Evolutionary conservation across 2,329 filamentous ascomycete genomes (phyloP).

Genomic region (Monosporascus sp.): DNA sequence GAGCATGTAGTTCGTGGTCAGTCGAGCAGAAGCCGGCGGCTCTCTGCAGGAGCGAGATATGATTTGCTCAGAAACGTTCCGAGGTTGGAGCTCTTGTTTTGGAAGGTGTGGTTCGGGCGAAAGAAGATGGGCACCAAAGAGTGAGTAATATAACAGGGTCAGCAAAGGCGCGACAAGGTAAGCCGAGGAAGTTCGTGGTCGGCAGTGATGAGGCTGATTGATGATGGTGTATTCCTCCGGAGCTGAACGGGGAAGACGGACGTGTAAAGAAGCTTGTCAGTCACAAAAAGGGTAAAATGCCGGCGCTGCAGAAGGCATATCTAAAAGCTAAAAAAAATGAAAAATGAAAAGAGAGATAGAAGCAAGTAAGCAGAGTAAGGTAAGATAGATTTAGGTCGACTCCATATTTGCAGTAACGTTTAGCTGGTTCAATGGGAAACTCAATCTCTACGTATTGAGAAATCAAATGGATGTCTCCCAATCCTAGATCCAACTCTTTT

Average conservation of each 20-base stretch:
- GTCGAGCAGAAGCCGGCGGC: slow-evolving; percentile 34
- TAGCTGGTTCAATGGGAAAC: background rate
- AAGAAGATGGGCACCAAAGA: background rate
- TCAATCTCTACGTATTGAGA: background rate
- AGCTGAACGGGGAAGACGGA: background rate
- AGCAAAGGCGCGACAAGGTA: background rate
- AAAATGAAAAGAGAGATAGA: background rate
- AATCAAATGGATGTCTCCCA: background rate
- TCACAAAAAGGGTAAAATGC: background rate
- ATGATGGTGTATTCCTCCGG: background rate
- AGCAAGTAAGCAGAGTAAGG: background rate
- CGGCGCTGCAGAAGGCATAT: background rate
- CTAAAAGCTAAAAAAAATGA: background rate
- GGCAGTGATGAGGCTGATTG: background rate
- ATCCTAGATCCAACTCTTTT: no score
- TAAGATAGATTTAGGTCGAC: background rate
- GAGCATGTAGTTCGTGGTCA: slow-evolving; percentile 35
- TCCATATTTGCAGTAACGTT: background rate
- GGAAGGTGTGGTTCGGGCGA: background rate
- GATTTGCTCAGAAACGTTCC: slow-evolving; percentile 20
- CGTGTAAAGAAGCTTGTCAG: background rate
- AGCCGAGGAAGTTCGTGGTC: background rate
- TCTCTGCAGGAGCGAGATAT: slow-evolving; percentile 33
- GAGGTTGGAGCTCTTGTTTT: background rate
- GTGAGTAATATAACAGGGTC: background rate